A percentile compares a stretch with the other conserved stretches of the same genome.
Evolutionary conservation across 352 stramenopile species (phyloP).

Genomic region (Phytopythium montanum): DNA sequence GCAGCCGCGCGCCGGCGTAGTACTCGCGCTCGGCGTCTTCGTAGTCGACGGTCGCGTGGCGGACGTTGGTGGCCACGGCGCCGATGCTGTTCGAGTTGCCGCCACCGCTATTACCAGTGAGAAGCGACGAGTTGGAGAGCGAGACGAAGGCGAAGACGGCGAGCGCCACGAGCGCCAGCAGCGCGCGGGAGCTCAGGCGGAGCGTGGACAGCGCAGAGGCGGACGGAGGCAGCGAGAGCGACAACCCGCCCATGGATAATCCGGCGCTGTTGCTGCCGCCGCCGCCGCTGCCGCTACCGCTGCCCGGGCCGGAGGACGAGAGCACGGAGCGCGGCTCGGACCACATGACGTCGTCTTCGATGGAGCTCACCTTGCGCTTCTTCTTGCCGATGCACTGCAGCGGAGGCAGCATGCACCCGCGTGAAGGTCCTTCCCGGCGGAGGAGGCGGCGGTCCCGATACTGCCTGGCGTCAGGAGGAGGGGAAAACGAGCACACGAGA

Average conservation of each 20-base stretch:
- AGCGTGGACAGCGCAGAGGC: constrained; percentile 28
- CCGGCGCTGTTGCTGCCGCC: constrained; percentile 15
- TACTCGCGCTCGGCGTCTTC: too few relatives aligned
- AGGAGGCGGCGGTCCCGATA: too few relatives aligned
- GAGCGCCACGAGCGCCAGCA: constrained; percentile 46
- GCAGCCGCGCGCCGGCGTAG: constrained; percentile 13
- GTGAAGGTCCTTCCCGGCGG: too few relatives aligned
- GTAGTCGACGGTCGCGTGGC: constrained; percentile 1
- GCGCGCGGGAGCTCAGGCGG: constrained; percentile 44
- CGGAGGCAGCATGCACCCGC: constrained; percentile 23
- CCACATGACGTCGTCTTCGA: constrained; percentile 63
- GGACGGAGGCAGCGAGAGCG: constrained; percentile 23
- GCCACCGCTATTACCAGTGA: constrained; percentile 14
- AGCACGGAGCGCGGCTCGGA: constrained; percentile 25
- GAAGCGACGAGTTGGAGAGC: constrained; percentile 45
- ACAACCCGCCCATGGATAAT: constrained; percentile 9
- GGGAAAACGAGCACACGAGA: too few relatives aligned
- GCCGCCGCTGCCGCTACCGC: not conserved
- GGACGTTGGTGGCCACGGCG: constrained; percentile 12
- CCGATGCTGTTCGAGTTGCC: constrained; percentile 21
- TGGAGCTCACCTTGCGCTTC: constrained; percentile 79
- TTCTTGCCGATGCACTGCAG: constrained; percentile 52
- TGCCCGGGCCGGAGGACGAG: constrained; percentile 13
- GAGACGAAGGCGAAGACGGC: constrained; percentile 57
- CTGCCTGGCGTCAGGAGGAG: too few relatives aligned